phyloP scores from a whole-genome alignment of 1,284 basidiomycete genomes.

The Kalmanozyma brasiliensis region DNA sequence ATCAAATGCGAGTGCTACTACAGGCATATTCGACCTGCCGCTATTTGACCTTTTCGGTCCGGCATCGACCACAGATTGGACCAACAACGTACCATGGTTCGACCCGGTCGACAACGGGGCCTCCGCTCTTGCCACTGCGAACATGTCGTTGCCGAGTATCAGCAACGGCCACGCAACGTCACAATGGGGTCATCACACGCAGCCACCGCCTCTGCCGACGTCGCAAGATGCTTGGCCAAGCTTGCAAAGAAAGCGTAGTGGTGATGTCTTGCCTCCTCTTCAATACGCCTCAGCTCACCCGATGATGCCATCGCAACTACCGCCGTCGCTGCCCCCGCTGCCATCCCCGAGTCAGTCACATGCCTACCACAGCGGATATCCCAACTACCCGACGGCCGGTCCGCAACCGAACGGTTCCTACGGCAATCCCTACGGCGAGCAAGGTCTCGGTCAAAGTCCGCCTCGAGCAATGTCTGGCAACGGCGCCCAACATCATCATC shows the following conservation, averaged over 20 bases:
- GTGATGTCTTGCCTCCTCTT: constrained; percentile 20
- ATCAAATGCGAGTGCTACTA: background rate
- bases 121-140: constrained; percentile 1
- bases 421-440: constrained; percentile 7
- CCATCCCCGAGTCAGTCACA: constrained; percentile 7
- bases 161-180: constrained; percentile 8
- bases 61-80: constrained; percentile 32
- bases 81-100: constrained; percentile 49
- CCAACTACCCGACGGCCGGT: no score
- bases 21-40: constrained; percentile 46
- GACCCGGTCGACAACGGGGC: constrained; percentile 23
- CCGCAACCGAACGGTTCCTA: no score
- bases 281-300: constrained; percentile 15
- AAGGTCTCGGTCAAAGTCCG: constrained; percentile 4
- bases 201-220: background rate
- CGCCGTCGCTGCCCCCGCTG: constrained; percentile 1
- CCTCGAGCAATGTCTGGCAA: constrained; percentile 2
- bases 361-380: constrained; percentile 13
- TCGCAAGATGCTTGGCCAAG: constrained; percentile 18
- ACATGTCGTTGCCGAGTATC: constrained; percentile 9
- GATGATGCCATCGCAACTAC: background rate
- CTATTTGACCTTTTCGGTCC: constrained; percentile 37
- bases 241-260: constrained; percentile 16
- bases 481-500: constrained; percentile 13
- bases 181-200: constrained; percentile 13